Percentiles rank a stretch among this genome's conserved stretches.
Evolutionary conservation across 2,329 filamentous ascomycete genomes (phyloP).

Genomic region (Fusarium algeriense): DNA sequence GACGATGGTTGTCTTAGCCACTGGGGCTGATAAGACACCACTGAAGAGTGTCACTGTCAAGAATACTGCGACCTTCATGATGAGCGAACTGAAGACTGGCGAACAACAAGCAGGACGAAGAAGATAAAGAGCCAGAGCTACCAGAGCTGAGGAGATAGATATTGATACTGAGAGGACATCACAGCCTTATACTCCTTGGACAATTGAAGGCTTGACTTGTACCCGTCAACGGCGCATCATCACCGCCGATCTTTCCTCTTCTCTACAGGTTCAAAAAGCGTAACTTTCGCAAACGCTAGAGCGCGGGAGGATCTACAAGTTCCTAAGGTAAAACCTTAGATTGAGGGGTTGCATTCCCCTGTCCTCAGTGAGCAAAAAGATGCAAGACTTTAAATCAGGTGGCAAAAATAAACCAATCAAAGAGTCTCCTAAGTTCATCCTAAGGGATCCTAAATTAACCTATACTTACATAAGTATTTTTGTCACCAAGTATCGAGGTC

Average conservation of each 20-base stretch:
- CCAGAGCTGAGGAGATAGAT: background rate
- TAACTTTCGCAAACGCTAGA: background rate
- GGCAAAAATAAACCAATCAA: too few relatives aligned
- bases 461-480: too few relatives aligned
- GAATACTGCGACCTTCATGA: conserved; percentile 27
- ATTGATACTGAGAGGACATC: background rate
- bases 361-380: background rate
- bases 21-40: background rate
- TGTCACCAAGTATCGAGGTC: too few relatives aligned
- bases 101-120: background rate
- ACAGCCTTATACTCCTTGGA: conserved; percentile 4
- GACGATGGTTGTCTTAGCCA: background rate
- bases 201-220: background rate
- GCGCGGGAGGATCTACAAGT: background rate
- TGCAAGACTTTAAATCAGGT: too few relatives aligned
- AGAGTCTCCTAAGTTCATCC: too few relatives aligned
- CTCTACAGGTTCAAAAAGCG: background rate
- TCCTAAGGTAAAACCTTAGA: background rate
- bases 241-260: conserved; percentile 1
- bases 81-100: background rate
- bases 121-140: background rate
- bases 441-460: too few relatives aligned
- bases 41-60: background rate
- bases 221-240: background rate
- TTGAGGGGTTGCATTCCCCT: background rate